Base-by-base conservation (phyloP, 257 asterid species). In the Salvia hispanica region DNA sequence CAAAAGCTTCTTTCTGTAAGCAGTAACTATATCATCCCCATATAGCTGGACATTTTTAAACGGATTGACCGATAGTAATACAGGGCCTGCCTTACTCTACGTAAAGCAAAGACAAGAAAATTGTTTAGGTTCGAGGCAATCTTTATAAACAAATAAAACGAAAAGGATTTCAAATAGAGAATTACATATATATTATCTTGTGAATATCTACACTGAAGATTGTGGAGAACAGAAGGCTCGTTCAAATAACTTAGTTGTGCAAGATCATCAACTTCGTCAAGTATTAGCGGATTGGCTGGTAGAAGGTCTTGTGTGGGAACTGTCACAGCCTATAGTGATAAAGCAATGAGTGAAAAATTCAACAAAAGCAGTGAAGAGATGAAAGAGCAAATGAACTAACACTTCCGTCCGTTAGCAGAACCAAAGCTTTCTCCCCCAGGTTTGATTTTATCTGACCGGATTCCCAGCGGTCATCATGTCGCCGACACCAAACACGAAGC, bases 281-380 rank as follows among this genome's bases (percentile, higher is more conserved):
- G 96, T 79, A 91, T 89, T 48, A 78, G 94, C 0, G 99, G 99
- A 83, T 95, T 95, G 74, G 98, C 96, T 47, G 98, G 99, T 72
- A 83, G 79, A 70, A 95, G 84, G 59, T 87, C 96, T 48, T 67
- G 78, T 8, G 72, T 77, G 67, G 85, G 77, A 64, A 86, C 88
- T 64, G 88, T 72, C 78, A 86, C 81, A 78, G 79, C 89, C 99
- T 95, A 71, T 66, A 74, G 66, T 44, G 21, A 52, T 57, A 58
- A 34, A 60, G 68, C 9, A 72, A 63, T 68, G 66, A 71, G 64
- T 45, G 45, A 39, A 48, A 48, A 45, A 62, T 37, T 69, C 47
- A 66, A 50, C 64, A 52, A 47, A 64, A 65, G 51, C 42, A 71
- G 33, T 53, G 2, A 47, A 60, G 39, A 37, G 14, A 65, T 31